phyloP scores from a whole-genome alignment of 192 early-diverging fungal genomes.

The Umbelopsis isabellina region DNA sequence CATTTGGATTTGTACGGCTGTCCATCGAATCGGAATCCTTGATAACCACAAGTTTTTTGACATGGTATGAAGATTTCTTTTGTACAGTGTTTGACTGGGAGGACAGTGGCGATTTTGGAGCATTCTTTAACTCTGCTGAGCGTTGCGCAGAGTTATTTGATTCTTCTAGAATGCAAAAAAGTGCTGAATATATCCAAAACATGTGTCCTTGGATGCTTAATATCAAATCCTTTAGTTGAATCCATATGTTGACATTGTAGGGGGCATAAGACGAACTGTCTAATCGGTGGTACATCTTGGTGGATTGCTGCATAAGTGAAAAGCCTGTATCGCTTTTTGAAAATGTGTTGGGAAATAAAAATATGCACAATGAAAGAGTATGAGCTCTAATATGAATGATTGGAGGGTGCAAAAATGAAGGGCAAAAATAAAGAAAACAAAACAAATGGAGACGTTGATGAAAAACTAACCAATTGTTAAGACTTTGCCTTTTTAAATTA shows the following conservation, averaged over 20 bases:
- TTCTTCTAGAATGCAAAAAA: constrained; percentile 8
- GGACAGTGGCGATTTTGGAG: not conserved
- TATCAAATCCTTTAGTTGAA: not conserved
- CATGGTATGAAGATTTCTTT: not conserved
- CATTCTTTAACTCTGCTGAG: not conserved
- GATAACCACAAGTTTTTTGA: not conserved
- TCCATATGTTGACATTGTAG: constrained; percentile 4
- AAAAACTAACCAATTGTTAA: no score
- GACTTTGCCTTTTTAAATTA: not conserved
- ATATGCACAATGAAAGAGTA: not conserved
- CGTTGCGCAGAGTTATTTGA: not conserved
- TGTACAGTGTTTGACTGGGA: not conserved
- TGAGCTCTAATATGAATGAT: not conserved
- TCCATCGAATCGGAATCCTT: no score
- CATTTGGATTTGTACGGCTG: no score
- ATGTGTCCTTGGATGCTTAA: constrained; percentile 8
- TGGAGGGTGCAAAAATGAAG: constrained; percentile 4
- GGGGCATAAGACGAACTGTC: not conserved
- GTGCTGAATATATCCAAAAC: constrained; percentile 21
- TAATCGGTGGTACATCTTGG: constrained; percentile 4
- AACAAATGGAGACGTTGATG: not conserved
- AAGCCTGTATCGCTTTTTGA: not conserved
- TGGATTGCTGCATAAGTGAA: not conserved
- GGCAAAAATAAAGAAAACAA: not conserved
- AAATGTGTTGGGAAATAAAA: not conserved